Evolutionary conservation across 441 rosid genomes (phyloP).

Genomic region (Adansonia madagascariensis): DNA sequence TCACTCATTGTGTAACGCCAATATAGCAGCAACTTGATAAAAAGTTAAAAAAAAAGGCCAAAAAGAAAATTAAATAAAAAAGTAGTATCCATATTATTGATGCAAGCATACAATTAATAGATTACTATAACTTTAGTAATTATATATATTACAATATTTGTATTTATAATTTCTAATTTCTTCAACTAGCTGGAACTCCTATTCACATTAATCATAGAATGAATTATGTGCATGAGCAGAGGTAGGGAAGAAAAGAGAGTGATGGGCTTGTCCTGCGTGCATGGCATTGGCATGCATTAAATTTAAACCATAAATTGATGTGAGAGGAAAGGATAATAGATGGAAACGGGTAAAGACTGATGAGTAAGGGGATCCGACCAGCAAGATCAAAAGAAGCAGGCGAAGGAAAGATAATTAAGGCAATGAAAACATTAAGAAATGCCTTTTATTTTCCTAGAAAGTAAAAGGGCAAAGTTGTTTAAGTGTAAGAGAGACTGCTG

Average conservation of each 20-base stretch:
- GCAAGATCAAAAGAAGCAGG: background rate
- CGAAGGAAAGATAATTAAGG: background rate
- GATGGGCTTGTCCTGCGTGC: background rate
- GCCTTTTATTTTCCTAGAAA: conserved; percentile 35
- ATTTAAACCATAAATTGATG: background rate
- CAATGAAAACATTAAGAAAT: conserved; percentile 21
- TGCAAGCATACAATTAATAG: background rate
- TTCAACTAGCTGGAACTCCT: too few relatives aligned
- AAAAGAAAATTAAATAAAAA: background rate
- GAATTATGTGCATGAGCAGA: background rate
- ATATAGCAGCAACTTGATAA: background rate
- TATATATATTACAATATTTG: too few relatives aligned
- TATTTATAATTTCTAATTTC: too few relatives aligned
- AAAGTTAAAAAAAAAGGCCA: background rate
- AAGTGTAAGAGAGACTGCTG: conserved; percentile 8
- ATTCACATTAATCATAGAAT: background rate
- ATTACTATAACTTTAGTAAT: background rate
- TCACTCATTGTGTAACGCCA: background rate
- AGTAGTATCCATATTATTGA: background rate
- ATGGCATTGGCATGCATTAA: background rate
- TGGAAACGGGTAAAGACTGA: conserved; percentile 2
- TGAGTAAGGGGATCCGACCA: background rate
- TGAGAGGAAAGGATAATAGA: background rate
- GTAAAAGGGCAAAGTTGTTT: conserved; percentile 35
- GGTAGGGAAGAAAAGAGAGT: background rate